These are phyloP conservation scores for Kuraishia hungarica DNA, from an alignment of 805 yeast species.

Conservation along the genomic window DNA sequence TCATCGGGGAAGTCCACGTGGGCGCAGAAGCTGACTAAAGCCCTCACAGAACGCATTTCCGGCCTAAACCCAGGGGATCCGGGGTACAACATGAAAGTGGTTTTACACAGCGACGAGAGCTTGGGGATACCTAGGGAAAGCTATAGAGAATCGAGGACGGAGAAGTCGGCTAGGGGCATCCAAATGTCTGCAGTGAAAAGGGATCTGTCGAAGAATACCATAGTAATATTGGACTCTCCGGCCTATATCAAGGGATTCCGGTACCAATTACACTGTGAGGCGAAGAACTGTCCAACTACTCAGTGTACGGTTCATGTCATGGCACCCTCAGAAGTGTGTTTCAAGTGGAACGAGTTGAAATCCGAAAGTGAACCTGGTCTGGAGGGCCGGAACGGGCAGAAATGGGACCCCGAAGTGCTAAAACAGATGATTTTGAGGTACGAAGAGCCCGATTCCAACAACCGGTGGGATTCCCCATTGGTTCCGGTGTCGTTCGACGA, in stretches of 20 bases:
- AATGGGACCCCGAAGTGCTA: conserved; percentile 57
- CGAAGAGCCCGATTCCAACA: conserved; percentile 84
- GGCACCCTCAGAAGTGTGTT: conserved; percentile 53
- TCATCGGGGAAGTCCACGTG: conserved; percentile 75
- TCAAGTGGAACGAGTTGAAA: conserved; percentile 46
- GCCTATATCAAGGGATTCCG: conserved; percentile 93
- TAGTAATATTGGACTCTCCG: conserved; percentile 81
- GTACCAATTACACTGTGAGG: conserved; percentile 90
- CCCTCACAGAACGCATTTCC: conserved; percentile 38
- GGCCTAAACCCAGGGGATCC: conserved; percentile 30
- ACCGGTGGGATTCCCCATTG: conserved; percentile 92
- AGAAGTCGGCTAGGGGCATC: conserved; percentile 73
- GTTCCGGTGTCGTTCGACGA: conserved; percentile 60
- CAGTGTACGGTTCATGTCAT: conserved; percentile 78
- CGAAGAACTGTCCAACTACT: conserved; percentile 74
- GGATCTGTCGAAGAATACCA: conserved; percentile 53
- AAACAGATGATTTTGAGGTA: conserved; percentile 69
- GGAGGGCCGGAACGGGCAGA: no score
- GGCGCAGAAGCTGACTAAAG: conserved; percentile 45
- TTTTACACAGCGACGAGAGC: conserved; percentile 69
- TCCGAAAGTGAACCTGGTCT: conserved; percentile 15
- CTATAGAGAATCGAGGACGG: conserved; percentile 66
- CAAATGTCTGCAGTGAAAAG: conserved; percentile 88
- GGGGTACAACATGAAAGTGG: conserved; percentile 51
- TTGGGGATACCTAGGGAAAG: conserved; percentile 62